Conservation (phyloP, 1,284 basidiomycete species). For the Heliocybe sulcata region DNA sequence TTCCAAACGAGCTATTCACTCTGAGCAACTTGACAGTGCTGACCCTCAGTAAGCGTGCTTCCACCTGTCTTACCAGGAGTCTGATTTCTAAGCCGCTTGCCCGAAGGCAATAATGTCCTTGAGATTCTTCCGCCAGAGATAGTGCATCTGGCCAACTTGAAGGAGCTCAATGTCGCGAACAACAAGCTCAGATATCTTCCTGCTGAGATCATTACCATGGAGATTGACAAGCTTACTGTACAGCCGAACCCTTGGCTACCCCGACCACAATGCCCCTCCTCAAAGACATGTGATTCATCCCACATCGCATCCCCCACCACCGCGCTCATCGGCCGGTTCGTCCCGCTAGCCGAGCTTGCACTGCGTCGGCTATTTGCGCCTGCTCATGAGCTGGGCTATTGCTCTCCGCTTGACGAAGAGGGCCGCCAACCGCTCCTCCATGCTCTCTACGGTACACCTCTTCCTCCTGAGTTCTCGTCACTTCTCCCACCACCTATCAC, state of each 20-base stretch:
- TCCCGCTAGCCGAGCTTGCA: constrained; percentile 42
- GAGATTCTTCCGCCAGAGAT: constrained; percentile 62
- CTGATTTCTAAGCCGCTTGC: background rate
- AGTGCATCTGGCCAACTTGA: constrained; percentile 40
- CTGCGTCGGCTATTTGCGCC: constrained; percentile 39
- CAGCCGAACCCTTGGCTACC: constrained; percentile 51
- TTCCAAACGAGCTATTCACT: constrained; percentile 47
- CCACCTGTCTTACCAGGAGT: background rate
- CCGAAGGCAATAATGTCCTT: constrained; percentile 48
- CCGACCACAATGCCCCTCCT: constrained; percentile 17
- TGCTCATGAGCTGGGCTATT: background rate
- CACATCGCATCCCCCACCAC: constrained; percentile 9
- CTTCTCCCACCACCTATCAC: constrained; percentile 1
- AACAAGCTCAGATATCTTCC: constrained; percentile 59
- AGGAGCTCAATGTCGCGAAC: constrained; percentile 52
- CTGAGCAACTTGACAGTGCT: constrained; percentile 46
- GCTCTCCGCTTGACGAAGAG: constrained; percentile 5
- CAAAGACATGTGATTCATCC: background rate
- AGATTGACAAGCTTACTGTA: constrained; percentile 35
- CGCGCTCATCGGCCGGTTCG: constrained; percentile 20
- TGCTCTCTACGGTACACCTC: constrained; percentile 23
- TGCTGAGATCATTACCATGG: constrained; percentile 54
- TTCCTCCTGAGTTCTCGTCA: constrained; percentile 15
- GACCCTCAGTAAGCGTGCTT: constrained; percentile 39
- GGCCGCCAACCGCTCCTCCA: constrained; percentile 20